These are phyloP conservation scores for Lichtheimia ramosa DNA, from an alignment of 371 early-diverging fungal genomes.

Conservation along the genomic window DNA sequence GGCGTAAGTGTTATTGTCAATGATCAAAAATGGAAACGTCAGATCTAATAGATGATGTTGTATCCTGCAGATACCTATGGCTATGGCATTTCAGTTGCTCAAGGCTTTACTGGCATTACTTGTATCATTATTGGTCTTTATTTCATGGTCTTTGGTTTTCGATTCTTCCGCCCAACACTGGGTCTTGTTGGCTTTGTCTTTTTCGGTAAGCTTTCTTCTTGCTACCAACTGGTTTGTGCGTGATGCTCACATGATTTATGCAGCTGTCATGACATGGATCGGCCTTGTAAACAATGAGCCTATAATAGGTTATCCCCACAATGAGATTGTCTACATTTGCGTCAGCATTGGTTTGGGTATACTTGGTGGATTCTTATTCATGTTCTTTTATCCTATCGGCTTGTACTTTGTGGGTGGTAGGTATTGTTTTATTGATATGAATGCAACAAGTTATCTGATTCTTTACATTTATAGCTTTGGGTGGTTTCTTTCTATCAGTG, in stretches of 20 bases:
- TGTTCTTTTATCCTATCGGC: constrained; percentile 34
- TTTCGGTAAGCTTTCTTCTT: constrained; percentile 31
- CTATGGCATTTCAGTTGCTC: constrained; percentile 37
- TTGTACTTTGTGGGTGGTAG: constrained; percentile 45
- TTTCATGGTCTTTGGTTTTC: constrained; percentile 40
- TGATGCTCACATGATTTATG: not conserved
- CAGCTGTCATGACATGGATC: constrained; percentile 52
- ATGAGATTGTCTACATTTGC: constrained; percentile 40
- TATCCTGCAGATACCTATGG: constrained; percentile 43
- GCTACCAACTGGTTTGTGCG: not conserved
- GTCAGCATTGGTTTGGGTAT: constrained; percentile 46
- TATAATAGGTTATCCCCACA: constrained; percentile 35
- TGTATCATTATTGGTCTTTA: constrained; percentile 40
- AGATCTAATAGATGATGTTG: not conserved
- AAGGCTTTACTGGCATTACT: constrained; percentile 41
- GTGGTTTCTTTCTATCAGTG: constrained; percentile 45
- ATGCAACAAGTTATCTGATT: not conserved
- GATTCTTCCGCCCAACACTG: constrained; percentile 43
- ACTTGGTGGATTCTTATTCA: constrained; percentile 32
- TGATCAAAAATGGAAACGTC: not conserved
- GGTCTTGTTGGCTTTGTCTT: constrained; percentile 48
- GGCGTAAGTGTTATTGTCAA: constrained; percentile 28
- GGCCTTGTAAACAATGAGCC: constrained; percentile 53
- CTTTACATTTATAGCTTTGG: constrained; percentile 18
- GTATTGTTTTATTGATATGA: not conserved